Evolutionary conservation across 352 stramenopile species (phyloP), one percentile per base, ranked within the genome.

Genomic region (Phytophthora sansomeana): DNA sequence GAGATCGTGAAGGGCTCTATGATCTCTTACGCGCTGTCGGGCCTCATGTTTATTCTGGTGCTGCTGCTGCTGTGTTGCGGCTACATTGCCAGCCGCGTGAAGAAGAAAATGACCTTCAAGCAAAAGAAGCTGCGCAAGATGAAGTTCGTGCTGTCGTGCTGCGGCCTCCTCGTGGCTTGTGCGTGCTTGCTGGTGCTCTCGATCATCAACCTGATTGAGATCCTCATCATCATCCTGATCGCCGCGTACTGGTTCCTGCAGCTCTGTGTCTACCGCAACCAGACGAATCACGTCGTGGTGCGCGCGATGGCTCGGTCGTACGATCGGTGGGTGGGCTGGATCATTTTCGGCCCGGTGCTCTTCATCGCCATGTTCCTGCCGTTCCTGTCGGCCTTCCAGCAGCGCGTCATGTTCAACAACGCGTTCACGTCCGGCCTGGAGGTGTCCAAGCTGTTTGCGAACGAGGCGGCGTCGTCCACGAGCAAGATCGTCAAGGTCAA

Each of bases 361-460:
- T 91, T 96, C 62, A 83, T 96, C 33, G 73, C 86, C 28, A 96
- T 96, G 88, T 96, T 96, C 78, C 70, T 96, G 61, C 88, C 88
- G 8, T 96, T 96, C 77, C 82, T 96, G 32, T 81, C 85, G 36
- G 70, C 75, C 17, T 96, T 95, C 81, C 88, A 96, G 74, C 86
- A 96, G 71, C 86, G 88, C 53, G 84, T 96, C 46, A 96, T 96
- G 88, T 96, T 96, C 68, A 96, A 96, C 72, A 93, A 89, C 69
- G 88, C 88, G 10, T 96, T 96, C 71, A 96, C 86, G 44, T 92
- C 88, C 5, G 88, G 88, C 0, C 67, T 96, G 0, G 88, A 96
- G 44, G 88, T 96, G 32, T 95, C 88, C 29, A 96, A 95, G 66
- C 85, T 96, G 11, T 95, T 96, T 61, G 74, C 85, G n/a, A 87